Base-by-base conservation (phyloP, 2,329 filamentous ascomycete genomes). In the Aureobasidium subglaciale region DNA sequence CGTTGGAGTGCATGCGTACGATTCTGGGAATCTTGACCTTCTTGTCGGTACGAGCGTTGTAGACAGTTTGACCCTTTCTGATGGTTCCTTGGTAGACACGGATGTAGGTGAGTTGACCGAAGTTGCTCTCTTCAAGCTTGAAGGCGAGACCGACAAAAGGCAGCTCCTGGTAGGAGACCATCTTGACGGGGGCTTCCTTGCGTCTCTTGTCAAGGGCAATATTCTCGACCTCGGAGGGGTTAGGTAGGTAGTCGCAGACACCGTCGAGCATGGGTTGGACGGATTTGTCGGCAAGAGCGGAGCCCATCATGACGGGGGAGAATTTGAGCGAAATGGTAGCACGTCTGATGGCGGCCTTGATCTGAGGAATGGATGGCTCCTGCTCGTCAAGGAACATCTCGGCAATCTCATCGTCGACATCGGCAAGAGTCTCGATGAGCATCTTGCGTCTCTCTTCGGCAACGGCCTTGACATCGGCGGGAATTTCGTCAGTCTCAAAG, bases 41-140 rank as follows among this genome's bases (percentile, higher is more conserved):
- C 80, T 96, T 96, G 72, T 92, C 88, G 61, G 84, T 95, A 64
- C 91, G 85, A 8, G 91, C 91, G 73, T 97, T 99, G 81, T 86
- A 96, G 55, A 99, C 84, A 69, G 91, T 90, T 67, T 86, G 81
- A 48, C 91, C 89, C 79, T 96, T 97, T 70, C 79, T 86, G 58
- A 99, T 77, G 20, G 85, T 85, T 63, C 93, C 93, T 73, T 99
- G 93, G 76, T 99, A 99, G 57, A 99, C 93, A 64, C 93, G 90
- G 61, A 99, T 95, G 71, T 99, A 99, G 55, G 93, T 99, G 68
- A 99, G 82, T 73, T 99, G 93, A 40, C 93, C 93, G 66, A 95
- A 99, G 71, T 95, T 96, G 75, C 92, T 95, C 75, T 99, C 93
- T 78, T 99, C 93, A 20, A 99, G 84, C 79, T 99, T 99, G 80